Evolutionary conservation across 2,329 filamentous ascomycete species (phyloP), one percentile per base, ranked within the genome.

Genomic region (Colletotrichum acutatum): DNA sequence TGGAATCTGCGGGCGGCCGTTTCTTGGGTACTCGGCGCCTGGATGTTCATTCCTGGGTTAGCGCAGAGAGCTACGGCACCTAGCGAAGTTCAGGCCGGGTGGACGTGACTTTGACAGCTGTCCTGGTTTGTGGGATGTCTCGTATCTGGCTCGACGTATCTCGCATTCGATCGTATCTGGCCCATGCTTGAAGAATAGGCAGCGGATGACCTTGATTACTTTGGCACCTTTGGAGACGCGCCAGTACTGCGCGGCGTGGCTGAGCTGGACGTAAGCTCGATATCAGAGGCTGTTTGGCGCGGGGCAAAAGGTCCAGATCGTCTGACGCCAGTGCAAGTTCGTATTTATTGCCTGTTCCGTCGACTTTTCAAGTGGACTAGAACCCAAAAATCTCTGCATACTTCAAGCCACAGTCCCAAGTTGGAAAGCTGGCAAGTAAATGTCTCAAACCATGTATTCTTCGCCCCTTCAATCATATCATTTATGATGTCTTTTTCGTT

Each of bases 51-150:
- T 16, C 74, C 71, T 2, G 75, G 76, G 4, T 59, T 77, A 19
- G 76, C 68, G 22, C 74, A 78, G 59, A 72, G 71, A 11, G 75
- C 75, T 2, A 60, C 71, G 24, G 74, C 60, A 2, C 69, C 76
- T 1, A 46, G 52, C 11, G 74, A 59, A 3, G 61, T 72, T 63
- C 76, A 70, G 74, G 57, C 66, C 2, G 77, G 76, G 0, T 77
- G 78, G 75, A 77, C 76, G 11, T 72, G 76, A 34, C 70, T 79
- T 11, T 78, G 78, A 54, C 68, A 77, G 12, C 64, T 78, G 34
- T 71, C 76, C 24, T 79, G 76, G 65, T 74, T 74, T 9, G 67
- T 75, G 37, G 75, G 74, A 6, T 78, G 76, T 49, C 30, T 76
- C 2, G 71, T 75, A 22, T 75, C 75, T 1, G 72, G 70, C 0